Percentiles rank a stretch among this genome's conserved stretches.
Conservation (phyloP, 2,329 filamentous ascomycete species). For the Epichloe hybrida region DNA sequence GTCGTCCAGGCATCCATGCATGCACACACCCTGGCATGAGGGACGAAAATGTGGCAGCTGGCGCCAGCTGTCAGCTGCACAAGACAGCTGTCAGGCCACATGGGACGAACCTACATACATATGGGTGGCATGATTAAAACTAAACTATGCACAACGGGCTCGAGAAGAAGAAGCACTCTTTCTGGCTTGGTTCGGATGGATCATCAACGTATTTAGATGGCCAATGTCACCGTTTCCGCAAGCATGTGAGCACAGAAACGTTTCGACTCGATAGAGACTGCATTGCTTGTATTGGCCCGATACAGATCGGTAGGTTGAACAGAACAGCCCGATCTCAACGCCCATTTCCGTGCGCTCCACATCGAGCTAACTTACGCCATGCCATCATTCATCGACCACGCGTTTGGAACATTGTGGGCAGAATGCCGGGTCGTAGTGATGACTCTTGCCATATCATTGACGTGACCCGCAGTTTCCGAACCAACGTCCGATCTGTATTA, state of each 20-base stretch:
- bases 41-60: background rate
- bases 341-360: constrained; percentile 16
- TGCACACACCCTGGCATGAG: background rate
- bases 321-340: constrained; percentile 15
- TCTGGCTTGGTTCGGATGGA: too few relatives aligned
- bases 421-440: background rate
- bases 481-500: background rate
- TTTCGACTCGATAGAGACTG: too few relatives aligned
- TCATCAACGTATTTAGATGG: background rate
- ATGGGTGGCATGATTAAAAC: background rate
- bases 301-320: background rate
- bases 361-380: constrained; percentile 17
- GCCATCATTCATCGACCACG: constrained; percentile 13
- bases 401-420: background rate
- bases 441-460: background rate
- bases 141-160: too few relatives aligned
- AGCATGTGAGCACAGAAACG: too few relatives aligned
- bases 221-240: background rate
- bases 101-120: background rate
- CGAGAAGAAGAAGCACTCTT: too few relatives aligned
- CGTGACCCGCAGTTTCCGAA: background rate
- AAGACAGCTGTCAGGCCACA: background rate
- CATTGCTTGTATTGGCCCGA: background rate
- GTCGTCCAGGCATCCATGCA: constrained; percentile 1
- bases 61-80: background rate